Evolutionary conservation across 805 yeast genomes (phyloP).

Genomic region (Hanseniaspora lachancei): DNA sequence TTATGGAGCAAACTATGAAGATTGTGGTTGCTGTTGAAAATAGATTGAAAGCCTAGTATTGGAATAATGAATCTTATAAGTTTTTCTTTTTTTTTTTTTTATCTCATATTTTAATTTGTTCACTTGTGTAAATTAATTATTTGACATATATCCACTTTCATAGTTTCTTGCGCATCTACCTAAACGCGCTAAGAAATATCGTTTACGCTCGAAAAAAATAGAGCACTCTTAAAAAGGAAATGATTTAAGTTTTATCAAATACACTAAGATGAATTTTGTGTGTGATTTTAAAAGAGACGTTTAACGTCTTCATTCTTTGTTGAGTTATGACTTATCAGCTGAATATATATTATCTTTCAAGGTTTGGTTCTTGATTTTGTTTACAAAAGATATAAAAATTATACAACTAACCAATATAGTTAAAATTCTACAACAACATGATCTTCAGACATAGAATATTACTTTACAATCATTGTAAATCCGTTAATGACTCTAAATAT

Average conservation of each 20-base stretch:
- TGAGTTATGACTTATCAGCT: background rate
- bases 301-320: background rate
- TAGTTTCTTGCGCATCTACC: no score
- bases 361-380: background rate
- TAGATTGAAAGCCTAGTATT: conserved; percentile 17
- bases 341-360: background rate
- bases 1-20: conserved; percentile 91
- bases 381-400: background rate
- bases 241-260: background rate
- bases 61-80: background rate
- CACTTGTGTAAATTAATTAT: no score
- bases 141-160: no score
- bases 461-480: conserved; percentile 4
- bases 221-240: background rate
- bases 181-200: background rate
- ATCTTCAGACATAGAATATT: background rate
- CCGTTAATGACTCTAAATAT: background rate
- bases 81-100: background rate
- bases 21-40: conserved; percentile 31
- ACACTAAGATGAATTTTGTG: no score
- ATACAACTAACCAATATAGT: background rate
- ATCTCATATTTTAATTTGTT: no score
- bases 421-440: background rate
- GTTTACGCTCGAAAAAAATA: background rate
- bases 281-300: background rate